Conservation (phyloP, 371 early-diverging fungal species). For the Phascolomyces articulosus region DNA sequence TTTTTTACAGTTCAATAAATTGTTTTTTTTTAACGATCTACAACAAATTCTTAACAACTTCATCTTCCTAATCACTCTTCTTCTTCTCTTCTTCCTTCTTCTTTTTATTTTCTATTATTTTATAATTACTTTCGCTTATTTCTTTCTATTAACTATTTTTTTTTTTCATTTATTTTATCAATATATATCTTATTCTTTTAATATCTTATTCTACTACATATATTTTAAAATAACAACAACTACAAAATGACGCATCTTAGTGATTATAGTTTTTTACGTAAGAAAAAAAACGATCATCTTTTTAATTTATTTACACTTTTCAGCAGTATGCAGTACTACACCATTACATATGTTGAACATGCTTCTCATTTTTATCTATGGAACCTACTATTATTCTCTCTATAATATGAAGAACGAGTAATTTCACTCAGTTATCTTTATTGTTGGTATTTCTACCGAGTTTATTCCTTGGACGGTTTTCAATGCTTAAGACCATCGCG, state of each 20-base stretch:
- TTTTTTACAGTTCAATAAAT: too few species aligned
- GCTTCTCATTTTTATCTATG: not conserved
- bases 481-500: slow-evolving; percentile 33
- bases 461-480: slow-evolving; percentile 41
- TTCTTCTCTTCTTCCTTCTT: too few species aligned
- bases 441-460: slow-evolving; percentile 41
- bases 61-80: too few species aligned
- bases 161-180: slow-evolving; percentile 6
- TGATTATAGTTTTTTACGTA: slow-evolving; percentile 49
- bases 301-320: not conserved
- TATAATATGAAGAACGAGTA: slow-evolving; percentile 33
- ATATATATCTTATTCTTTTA: not conserved
- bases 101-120: too few species aligned
- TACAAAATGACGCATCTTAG: slow-evolving; percentile 47
- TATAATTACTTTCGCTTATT: too few species aligned
- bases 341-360: not conserved
- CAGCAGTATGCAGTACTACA: not conserved
- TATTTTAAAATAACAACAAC: not conserved
- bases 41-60: too few species aligned
- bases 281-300: slow-evolving; percentile 15
- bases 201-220: not conserved
- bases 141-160: too few species aligned
- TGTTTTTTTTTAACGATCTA: too few species aligned
- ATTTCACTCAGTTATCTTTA: slow-evolving; percentile 37
- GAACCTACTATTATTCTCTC: not conserved